Base-by-base conservation (phyloP, 2,329 filamentous ascomycete species). In the Orbilia brochopaga region DNA sequence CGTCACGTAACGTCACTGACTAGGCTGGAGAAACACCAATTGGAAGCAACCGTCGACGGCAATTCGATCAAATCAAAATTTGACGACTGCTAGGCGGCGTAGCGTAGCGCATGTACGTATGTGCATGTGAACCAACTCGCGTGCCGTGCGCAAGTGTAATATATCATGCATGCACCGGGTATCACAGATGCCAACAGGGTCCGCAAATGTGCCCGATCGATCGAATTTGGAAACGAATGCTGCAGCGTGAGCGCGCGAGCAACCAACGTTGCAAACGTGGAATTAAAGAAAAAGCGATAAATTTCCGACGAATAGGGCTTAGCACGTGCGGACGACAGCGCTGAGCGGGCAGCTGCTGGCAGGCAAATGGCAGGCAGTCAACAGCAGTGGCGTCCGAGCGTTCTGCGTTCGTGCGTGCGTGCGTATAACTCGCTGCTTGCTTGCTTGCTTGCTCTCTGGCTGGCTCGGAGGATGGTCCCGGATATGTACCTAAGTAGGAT, bases 281-380 rank as follows among this genome's bases (percentile, higher is more conserved):
- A 32, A 32, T 32, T 32, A 55, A 23, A 17, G 27, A 17, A 19
- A 35, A 57, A 24, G 54, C n/a, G 10, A 57, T 30, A 57, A 46
- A 57, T n/a, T n/a, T n/a, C n/a, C n/a, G 40, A 50, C 56, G 11
- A 35, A 60, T 60, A 51, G n/a, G 56, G 56, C 40, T 60, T 60
- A 60, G 56, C 37, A 60, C 30, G 30, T 21, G 17, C 19, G 35
- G 27, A 1, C 15, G 37, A 42, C 11, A 42, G 37, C n/a, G 37
- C 37, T 42, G 11, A 42, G 37, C 37, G 15, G 37, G 5, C 11
- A 15, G 37, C 37, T 6, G 8, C 3, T 32, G 27, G 27, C 27
- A 42, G 37, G 15, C 13, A 13, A 42, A 17, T 17, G 37, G 15
- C n/a, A 44, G 11, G 13, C 35, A 37, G 35, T 37, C 17, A 44